These are phyloP conservation scores for Cystofilobasidium capitatum DNA, from an alignment of 768 basidiomycete genomes.

Conservation along the genomic window DNA sequence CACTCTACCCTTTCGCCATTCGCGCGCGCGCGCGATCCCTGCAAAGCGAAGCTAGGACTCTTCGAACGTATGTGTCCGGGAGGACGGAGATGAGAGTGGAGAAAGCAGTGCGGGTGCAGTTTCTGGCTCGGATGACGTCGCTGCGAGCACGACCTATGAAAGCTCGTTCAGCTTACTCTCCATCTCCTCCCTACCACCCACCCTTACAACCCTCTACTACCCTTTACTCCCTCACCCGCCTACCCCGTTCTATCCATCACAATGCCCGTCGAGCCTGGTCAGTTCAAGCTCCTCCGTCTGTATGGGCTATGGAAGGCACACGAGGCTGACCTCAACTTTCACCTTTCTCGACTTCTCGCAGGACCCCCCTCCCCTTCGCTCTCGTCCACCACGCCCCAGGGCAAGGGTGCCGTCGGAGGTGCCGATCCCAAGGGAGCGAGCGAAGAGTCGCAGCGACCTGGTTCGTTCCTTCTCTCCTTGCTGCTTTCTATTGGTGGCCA, in stretches of 20 bases:
- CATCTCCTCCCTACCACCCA: not conserved
- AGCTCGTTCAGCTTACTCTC: conserved; percentile 4
- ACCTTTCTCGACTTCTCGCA: not conserved
- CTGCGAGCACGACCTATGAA: too few species aligned
- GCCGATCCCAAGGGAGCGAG: conserved; percentile 15
- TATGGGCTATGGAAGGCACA: too few species aligned
- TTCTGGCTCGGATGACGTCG: too few species aligned
- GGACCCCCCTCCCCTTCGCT: not conserved
- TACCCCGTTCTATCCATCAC: not conserved
- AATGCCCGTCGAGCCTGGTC: conserved; percentile 3
- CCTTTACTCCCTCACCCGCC: not conserved
- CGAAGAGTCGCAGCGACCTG: conserved; percentile 26
- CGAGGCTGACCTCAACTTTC: not conserved
- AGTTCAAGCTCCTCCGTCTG: not conserved
- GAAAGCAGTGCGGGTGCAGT: too few species aligned
- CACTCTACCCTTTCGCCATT: too few species aligned
- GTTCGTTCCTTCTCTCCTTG: not conserved
- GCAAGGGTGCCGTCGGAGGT: conserved; percentile 25
- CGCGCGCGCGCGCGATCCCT: too few species aligned
- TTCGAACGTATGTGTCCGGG: too few species aligned
- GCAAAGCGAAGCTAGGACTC: too few species aligned
- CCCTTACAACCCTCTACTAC: not conserved
- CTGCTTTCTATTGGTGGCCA: too few species aligned
- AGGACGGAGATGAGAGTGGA: too few species aligned
- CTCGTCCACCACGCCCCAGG: conserved; percentile 18